Evolutionary conservation across 2,329 filamentous ascomycete species (phyloP).

Genomic region (Gliomastix tumulicola): DNA sequence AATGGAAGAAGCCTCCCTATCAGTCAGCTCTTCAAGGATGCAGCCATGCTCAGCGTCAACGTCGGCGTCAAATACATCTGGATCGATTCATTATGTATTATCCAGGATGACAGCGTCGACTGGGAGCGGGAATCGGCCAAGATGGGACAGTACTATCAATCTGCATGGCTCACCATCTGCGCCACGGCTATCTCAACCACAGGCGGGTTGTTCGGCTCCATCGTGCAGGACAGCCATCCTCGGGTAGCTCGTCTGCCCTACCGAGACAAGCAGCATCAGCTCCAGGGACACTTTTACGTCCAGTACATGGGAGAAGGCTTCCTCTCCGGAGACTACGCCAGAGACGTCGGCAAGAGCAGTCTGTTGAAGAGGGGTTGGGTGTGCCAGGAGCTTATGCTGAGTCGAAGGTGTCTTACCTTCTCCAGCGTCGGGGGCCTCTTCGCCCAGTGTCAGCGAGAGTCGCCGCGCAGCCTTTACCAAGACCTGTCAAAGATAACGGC

Average conservation of each 20-base stretch:
- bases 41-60: background rate
- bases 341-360: background rate
- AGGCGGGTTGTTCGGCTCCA: background rate
- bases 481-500: too few relatives aligned
- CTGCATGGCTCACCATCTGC: background rate
- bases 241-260: background rate
- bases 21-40: background rate
- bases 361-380: background rate
- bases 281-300: background rate
- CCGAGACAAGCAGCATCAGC: background rate
- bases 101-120: background rate
- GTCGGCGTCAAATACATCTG: background rate
- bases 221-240: background rate
- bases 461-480: background rate
- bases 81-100: background rate
- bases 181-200: background rate
- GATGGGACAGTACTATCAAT: background rate
- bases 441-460: background rate
- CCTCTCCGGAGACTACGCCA: background rate
- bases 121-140: background rate
- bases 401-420: background rate
- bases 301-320: too few relatives aligned
- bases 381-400: background rate
- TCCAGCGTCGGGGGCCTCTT: background rate
- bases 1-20: background rate